Evolutionary conservation across 2,329 filamentous ascomycete species (phyloP), one percentile per base, ranked within the genome.

Genomic region (Cladosporium oxysporum): DNA sequence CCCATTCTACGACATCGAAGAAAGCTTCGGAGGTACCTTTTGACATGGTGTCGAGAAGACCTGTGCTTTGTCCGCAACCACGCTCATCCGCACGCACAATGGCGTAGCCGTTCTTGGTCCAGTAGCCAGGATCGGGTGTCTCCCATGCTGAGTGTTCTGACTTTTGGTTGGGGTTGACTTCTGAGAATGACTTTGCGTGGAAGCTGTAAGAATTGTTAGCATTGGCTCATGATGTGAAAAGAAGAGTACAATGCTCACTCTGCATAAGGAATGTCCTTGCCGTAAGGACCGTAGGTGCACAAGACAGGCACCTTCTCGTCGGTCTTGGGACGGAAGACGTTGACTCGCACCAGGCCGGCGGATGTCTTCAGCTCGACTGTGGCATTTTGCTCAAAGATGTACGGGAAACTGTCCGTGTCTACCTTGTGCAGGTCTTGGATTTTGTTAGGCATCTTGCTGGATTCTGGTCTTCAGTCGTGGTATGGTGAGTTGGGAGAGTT

Each of bases 221-320:
- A 7, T 11, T 21, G n/a, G 7, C 2, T 47, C 41, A 2, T 11
- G 8, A n/a, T 5, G 41, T 47, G n/a, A 12, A 12, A n/a, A 8
- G 8, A 11, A 3, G 41, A 21, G n/a, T 23, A 12, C 2, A 28
- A 67, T 63, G 62, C 76, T 69, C 70, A 82, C 79, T 83, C 79
- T 66, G 81, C 79, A 73, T 91, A 91, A 23, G 82, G 84, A 41
- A 91, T 89, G 70, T 91, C 89, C 70, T 92, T 91, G 55, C 90
- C 89, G 69, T 91, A 91, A 0, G 90, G 90, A 0, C 89, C 89
- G 69, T 91, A 91, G 0, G 89, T 91, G 2, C 90, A 85, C 10
- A 91, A 75, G 0, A 90, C 88, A 0, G 90, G 89, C 26, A 82
- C 82, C 67, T 75, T 79, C 50, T 71, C 70, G 2, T 70, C 67